Evolutionary conservation across 192 early-diverging fungal species (phyloP), one percentile per base, ranked within the genome.

Genomic region (Haplosporangium gracile): DNA sequence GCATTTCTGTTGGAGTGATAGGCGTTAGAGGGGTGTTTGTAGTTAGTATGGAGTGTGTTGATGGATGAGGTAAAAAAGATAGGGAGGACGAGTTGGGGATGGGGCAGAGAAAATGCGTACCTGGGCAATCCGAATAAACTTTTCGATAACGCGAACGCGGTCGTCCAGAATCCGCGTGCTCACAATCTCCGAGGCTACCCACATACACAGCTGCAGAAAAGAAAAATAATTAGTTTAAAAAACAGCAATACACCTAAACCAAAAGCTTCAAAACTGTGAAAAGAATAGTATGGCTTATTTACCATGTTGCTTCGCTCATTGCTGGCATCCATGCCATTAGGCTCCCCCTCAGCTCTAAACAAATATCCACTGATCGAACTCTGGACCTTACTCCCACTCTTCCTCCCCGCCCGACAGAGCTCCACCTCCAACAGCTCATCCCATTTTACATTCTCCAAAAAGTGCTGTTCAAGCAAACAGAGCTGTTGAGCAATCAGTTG

Each of bases 71-170:
- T 4, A 40, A 2, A 5, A 10, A 4, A 20, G 5, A 15, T 36
- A 36, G 2, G 36, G 36, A 36, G 36, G 2, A 2, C 36, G 1
- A 36, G 2, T 36, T 36, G 36, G 1, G 36, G 36, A 36, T 18
- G 60, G 5, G 40, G 18, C 24, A 8, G 8, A 16, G 10, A 29
- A 16, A 3, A 34, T 36, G 16, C 47, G 36, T 81, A 92, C 91
- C 83, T 91, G 89, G 15, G 93, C 93, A 36, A 94, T 88, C 32
- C 91, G 77, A 53, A 94, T 94, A 42, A 94, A 93, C 42, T 94
- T 93, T 75, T 93, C 93, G 47, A 94, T 90, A 0, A 93, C 90
- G 38, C 83, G 80, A 6, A 89, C 91, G 15, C 93, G 90, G n/a
- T 89, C 82, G 9, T 91, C 91, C 18, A 89, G 43, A 26, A 79